A percentile compares a stretch with the other conserved stretches of the same genome.
Conservation (phyloP, 2,329 filamentous ascomycete genomes). For the Periconia digitata region DNA sequence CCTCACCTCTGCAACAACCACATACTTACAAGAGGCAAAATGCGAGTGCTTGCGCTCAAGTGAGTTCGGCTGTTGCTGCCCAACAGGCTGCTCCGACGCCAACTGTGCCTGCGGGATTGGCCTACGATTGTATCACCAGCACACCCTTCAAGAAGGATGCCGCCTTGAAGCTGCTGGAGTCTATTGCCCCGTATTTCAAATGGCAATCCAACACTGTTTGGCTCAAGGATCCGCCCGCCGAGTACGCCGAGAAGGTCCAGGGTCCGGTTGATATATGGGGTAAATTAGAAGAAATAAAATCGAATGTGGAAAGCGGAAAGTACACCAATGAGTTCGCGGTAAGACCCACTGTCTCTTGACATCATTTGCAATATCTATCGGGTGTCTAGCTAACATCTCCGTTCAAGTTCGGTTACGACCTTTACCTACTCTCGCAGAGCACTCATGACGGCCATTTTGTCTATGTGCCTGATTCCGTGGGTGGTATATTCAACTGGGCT, state of each 20-base stretch:
- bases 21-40: conserved; percentile 30
- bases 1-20: conserved; percentile 30
- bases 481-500: conserved; percentile 54
- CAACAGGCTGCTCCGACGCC: conserved; percentile 32
- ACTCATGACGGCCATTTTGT: conserved; percentile 68
- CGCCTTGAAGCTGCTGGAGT: conserved; percentile 45
- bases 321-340: conserved; percentile 48
- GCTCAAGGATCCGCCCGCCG: conserved; percentile 48
- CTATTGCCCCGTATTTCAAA: conserved; percentile 48
- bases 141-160: conserved; percentile 49
- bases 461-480: conserved; percentile 57
- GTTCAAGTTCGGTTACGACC: conserved; percentile 34
- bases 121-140: conserved; percentile 50
- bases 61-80: conserved; percentile 28
- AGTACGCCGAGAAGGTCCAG: conserved; percentile 51
- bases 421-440: conserved; percentile 49
- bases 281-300: conserved; percentile 42
- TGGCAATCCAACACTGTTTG: conserved; percentile 51
- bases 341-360: conserved; percentile 4
- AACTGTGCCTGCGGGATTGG: conserved; percentile 47
- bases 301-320: conserved; percentile 37
- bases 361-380: no score
- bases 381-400: conserved; percentile 5
- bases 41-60: conserved; percentile 36
- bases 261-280: conserved; percentile 46